Evolutionary conservation across 2,329 filamentous ascomycete genomes (phyloP).

Genomic region (Cladophialophora psammophila): DNA sequence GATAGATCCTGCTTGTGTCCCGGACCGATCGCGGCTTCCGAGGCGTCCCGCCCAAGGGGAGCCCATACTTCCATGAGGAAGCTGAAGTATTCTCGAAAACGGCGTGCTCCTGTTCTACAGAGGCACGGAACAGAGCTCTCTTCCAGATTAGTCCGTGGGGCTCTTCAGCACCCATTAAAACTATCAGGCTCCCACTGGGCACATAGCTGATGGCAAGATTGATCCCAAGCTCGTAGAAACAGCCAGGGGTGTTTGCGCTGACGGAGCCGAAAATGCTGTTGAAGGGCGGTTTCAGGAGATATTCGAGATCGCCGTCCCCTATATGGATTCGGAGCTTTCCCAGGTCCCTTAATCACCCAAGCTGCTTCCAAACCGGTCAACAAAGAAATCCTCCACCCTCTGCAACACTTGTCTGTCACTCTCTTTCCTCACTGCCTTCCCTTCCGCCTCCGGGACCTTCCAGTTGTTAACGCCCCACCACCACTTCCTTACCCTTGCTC

Average conservation of each 20-base stretch:
- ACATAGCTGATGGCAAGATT: not conserved
- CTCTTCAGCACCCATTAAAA: not conserved
- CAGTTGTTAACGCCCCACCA: conserved; percentile 97
- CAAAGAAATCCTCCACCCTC: conserved; percentile 51
- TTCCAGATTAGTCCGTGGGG: not conserved
- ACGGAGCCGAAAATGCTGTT: not conserved
- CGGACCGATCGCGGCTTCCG: not conserved
- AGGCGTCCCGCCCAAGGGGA: not conserved
- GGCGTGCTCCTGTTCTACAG: not conserved
- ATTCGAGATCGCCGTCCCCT: not conserved
- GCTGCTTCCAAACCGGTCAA: conserved; percentile 37
- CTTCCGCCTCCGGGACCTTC: conserved; percentile 64
- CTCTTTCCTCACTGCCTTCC: conserved; percentile 22
- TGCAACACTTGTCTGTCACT: conserved; percentile 45
- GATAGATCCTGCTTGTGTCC: not conserved
- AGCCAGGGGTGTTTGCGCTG: not conserved
- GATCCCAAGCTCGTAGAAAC: not conserved
- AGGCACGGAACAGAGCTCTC: not conserved
- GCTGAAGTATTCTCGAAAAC: not conserved
- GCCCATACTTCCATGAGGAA: not conserved
- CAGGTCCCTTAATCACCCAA: conserved; percentile 37
- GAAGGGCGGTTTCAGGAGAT: not conserved
- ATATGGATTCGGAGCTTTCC: not conserved
- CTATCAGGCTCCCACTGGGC: not conserved
- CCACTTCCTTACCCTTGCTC: conserved; percentile 80